Percentiles rank a stretch among this genome's conserved stretches.
These are phyloP conservation scores for Aciculosporium take DNA, from an alignment of 2,329 filamentous ascomycete species.

Conservation along the genomic window DNA sequence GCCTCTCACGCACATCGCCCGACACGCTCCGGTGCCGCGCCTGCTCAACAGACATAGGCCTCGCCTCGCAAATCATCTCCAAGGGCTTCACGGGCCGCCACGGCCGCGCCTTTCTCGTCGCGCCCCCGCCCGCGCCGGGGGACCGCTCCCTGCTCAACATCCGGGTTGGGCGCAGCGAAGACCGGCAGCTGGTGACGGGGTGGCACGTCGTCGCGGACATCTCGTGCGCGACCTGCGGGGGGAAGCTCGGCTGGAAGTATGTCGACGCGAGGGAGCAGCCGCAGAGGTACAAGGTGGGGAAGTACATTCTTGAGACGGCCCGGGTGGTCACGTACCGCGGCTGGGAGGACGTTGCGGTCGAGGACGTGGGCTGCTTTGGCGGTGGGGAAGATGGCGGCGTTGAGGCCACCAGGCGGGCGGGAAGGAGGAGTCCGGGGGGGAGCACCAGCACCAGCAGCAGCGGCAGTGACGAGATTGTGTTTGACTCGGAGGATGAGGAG, in stretches of 20 bases:
- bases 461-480: conserved; percentile 27
- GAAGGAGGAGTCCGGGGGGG: no score
- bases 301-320: conserved; percentile 51
- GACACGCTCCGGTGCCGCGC: conserved; percentile 43
- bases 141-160: conserved; percentile 36
- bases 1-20: conserved; percentile 30
- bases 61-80: conserved; percentile 45
- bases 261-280: conserved; percentile 43
- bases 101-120: conserved; percentile 48
- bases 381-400: conserved; percentile 6
- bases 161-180: conserved; percentile 37
- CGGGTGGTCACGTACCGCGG: conserved; percentile 35
- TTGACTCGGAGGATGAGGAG: conserved; percentile 51
- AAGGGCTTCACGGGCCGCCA: conserved; percentile 54
- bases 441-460: no score
- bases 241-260: conserved; percentile 54
- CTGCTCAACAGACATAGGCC: conserved; percentile 48
- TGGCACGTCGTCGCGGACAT: conserved; percentile 52
- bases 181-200: conserved; percentile 46
- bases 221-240: conserved; percentile 38
- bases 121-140: conserved; percentile 19
- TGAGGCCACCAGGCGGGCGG: background rate
- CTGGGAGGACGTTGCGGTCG: conserved; percentile 30
- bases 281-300: conserved; percentile 55
- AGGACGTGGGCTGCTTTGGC: conserved; percentile 5